Conservation (phyloP, 768 basidiomycete genomes). For the Dioszegia aurantiaca region DNA sequence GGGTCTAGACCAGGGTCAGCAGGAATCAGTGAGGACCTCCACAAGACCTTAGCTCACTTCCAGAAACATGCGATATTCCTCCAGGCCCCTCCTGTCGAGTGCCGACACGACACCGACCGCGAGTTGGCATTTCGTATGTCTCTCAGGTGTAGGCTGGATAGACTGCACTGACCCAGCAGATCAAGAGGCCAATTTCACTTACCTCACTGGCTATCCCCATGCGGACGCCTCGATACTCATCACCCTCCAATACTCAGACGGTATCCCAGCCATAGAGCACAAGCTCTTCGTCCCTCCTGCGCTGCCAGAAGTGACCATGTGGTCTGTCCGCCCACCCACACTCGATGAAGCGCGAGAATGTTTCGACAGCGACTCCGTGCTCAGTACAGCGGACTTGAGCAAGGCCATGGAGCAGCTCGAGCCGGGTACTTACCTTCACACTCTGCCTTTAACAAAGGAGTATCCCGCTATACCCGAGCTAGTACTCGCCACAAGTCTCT, state of each 20-base stretch:
- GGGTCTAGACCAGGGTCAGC: slow-evolving; percentile 58
- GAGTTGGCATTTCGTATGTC: slow-evolving; percentile 67
- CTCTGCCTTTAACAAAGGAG: slow-evolving; percentile 37
- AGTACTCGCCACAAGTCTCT: not conserved
- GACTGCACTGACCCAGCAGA: slow-evolving; percentile 24
- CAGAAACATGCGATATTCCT: slow-evolving; percentile 29
- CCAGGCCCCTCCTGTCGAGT: slow-evolving; percentile 32
- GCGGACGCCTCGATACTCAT: slow-evolving; percentile 69
- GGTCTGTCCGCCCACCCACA: slow-evolving; percentile 79
- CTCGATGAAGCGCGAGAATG: slow-evolving; percentile 57
- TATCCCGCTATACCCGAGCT: slow-evolving; percentile 37
- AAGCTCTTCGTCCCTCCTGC: slow-evolving; percentile 77
- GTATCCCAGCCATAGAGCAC: slow-evolving; percentile 21
- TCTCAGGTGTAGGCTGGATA: not conserved
- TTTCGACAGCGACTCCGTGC: slow-evolving; percentile 54
- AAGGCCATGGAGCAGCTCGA: not conserved
- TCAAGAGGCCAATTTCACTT: slow-evolving; percentile 82
- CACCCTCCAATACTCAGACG: slow-evolving; percentile 52
- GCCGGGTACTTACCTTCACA: slow-evolving; percentile 23
- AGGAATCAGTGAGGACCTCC: slow-evolving; percentile 59
- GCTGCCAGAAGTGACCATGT: slow-evolving; percentile 62
- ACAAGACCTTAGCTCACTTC: not conserved
- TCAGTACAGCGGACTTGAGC: slow-evolving; percentile 57
- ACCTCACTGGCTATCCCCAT: slow-evolving; percentile 74
- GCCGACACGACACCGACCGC: slow-evolving; percentile 68